Base-by-base conservation (phyloP, 345 rosid genomes). In the Citrus hindsii region DNA sequence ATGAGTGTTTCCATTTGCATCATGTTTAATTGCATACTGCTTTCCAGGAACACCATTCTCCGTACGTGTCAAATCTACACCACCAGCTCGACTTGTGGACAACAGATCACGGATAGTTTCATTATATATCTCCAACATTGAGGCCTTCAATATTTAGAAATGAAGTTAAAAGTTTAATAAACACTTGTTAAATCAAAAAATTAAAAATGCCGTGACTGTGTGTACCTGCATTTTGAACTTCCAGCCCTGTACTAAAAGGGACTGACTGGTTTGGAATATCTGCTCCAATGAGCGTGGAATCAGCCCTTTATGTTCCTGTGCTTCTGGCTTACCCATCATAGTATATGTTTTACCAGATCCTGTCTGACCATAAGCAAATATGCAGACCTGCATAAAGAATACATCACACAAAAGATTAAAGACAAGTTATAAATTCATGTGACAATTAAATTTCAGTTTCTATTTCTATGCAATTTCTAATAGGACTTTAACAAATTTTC, bases 281-380 rank as follows among this genome's bases (percentile, higher is more conserved):
- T 96, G 98, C 76, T 96, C 98, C 14, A 96, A 83, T 21, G 97
- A 96, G 61, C 98, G 92, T 1, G 99, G 98, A 73, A 96, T 96
- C 81, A 96, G 69, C n/a, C 99, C 99, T 80, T 90, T 90, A 79
- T 88, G 88, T 40, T 89, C 93, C 38, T 84, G 67, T 25, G 83
- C 80, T 73, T 90, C 95, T 58, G 98, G 93, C 83, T 89, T 94
- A 60, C 99, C 99, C 98, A 96, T 91, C 99, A 96, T 96, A 9
- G 99, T 96, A 78, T 96, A 94, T 7, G 99, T 96, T 86, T 96
- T 94, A 1, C 99, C 99, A 4, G 99, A 96, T 48, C 99, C 99
- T 4, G 99, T 96, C 75, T 96, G 98, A 51, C 99, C 98, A 66
- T 96, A 96, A 33, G 99, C 99, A 90, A 96, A 96, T 58, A 96